These are phyloP conservation scores for Hypoxylon sp. DNA, from an alignment of 2,329 filamentous ascomycete species.

Conservation along the genomic window DNA sequence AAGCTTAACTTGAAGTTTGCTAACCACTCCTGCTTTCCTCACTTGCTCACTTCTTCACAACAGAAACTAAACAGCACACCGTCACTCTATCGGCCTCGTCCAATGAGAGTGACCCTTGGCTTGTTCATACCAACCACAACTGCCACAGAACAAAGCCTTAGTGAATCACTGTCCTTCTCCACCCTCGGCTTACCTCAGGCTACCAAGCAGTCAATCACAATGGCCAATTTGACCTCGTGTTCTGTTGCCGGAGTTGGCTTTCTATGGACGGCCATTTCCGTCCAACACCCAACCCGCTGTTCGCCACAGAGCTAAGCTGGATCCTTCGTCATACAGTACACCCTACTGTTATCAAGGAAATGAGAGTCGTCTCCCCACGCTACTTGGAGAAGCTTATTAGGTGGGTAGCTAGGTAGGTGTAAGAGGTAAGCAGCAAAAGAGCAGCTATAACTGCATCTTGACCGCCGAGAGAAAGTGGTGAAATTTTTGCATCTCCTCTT, in stretches of 20 bases:
- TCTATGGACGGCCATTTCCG: conserved; percentile 16
- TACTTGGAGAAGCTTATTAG: conserved; percentile 18
- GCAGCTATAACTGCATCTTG: conserved; percentile 5
- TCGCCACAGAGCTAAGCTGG: conserved; percentile 23
- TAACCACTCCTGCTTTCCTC: conserved; percentile 1
- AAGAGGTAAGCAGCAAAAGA: neutral
- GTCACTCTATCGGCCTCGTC: conserved; percentile 6
- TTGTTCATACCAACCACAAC: conserved; percentile 6
- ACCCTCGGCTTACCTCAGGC: conserved; percentile 20
- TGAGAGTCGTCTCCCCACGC: neutral
- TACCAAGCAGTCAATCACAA: conserved; percentile 32
- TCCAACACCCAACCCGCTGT: conserved; percentile 13
- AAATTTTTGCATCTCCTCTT: conserved; percentile 6
- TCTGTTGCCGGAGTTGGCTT: conserved; percentile 33
- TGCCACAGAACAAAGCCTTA: conserved; percentile 6
- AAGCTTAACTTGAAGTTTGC: conserved; percentile 14
- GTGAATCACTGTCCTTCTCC: conserved; percentile 24
- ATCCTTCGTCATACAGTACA: conserved; percentile 26
- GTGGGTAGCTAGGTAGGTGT: conserved; percentile 17
- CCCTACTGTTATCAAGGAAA: conserved; percentile 12
- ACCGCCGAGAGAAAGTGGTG: conserved; percentile 4
- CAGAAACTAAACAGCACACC: conserved; percentile 1
- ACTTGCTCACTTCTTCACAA: conserved; percentile 5
- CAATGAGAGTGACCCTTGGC: conserved; percentile 13
- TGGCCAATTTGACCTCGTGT: conserved; percentile 36